phyloP scores from a whole-genome alignment of 805 yeast species.

The Metschnikowia lachancei region DNA sequence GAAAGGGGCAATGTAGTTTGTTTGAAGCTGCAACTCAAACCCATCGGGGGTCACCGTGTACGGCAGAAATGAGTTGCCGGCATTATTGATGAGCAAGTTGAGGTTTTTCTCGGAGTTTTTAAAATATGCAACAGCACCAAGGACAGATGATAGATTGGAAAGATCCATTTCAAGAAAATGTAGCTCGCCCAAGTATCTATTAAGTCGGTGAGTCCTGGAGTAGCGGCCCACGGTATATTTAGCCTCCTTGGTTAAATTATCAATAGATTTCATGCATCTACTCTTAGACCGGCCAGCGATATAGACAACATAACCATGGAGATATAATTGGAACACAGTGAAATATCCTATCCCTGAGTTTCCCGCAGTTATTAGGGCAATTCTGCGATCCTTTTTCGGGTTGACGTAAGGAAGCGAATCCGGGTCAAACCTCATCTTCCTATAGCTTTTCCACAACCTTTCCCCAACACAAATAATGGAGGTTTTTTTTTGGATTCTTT shows the following conservation, averaged over 20 bases:
- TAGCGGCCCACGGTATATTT: constrained; percentile 23
- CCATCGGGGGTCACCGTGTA: constrained; percentile 60
- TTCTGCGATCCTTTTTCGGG: constrained; percentile 53
- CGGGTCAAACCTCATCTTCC: constrained; percentile 12
- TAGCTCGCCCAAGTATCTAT: constrained; percentile 48
- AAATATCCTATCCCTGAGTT: constrained; percentile 79
- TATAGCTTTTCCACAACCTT: too few relatives aligned
- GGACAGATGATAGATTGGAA: constrained; percentile 34
- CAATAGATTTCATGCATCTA: constrained; percentile 56
- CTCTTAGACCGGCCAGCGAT: constrained; percentile 65
- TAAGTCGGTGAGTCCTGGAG: constrained; percentile 20
- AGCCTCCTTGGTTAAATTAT: constrained; percentile 57
- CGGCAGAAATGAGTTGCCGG: constrained; percentile 81
- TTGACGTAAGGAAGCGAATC: constrained; percentile 55
- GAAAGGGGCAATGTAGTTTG: constrained; percentile 75
- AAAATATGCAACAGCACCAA: constrained; percentile 47
- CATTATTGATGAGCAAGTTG: constrained; percentile 69
- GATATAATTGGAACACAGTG: constrained; percentile 68
- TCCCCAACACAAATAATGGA: too few relatives aligned
- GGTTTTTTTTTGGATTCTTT: not conserved
- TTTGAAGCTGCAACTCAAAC: constrained; percentile 77
- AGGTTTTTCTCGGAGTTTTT: constrained; percentile 46
- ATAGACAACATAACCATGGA: constrained; percentile 76
- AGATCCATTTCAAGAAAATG: constrained; percentile 56
- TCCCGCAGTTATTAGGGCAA: constrained; percentile 79